These are phyloP conservation scores for Cyclospora cayetanensis DNA, from an alignment of 169 alveolate species.

Conservation along the genomic window DNA sequence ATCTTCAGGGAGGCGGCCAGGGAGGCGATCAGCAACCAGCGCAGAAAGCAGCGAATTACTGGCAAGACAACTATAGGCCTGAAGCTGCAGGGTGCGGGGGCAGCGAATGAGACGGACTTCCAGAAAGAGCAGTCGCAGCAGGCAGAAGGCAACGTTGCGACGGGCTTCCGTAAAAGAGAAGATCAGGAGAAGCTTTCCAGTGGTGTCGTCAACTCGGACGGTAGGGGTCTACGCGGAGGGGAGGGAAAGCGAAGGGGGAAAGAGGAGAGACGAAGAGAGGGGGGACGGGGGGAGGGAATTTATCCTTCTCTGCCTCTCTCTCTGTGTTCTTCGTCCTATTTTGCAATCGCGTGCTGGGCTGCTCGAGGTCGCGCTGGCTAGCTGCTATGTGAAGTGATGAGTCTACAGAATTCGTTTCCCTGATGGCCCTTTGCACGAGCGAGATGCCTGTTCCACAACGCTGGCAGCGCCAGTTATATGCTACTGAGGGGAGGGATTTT, in stretches of 20 bases:
- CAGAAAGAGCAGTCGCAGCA: neutral
- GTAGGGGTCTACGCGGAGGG: neutral
- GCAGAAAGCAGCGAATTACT: conserved; percentile 62
- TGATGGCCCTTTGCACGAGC: no score
- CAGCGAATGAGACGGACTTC: neutral
- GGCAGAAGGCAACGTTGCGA: neutral
- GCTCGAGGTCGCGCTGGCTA: no score
- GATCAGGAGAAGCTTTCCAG: neutral
- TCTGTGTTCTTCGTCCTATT: no score
- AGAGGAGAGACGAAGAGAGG: neutral
- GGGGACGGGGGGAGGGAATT: neutral
- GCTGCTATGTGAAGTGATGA: no score
- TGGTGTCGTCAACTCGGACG: neutral
- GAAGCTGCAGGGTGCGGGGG: conserved; percentile 20
- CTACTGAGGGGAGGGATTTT: no score
- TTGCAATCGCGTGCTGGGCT: no score
- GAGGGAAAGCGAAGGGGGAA: neutral
- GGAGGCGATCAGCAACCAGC: conserved; percentile 62
- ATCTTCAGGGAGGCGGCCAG: conserved; percentile 53
- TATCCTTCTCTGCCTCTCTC: no score
- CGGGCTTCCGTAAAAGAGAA: neutral
- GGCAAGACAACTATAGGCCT: conserved; percentile 63
- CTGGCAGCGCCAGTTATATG: no score
- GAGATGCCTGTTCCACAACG: no score
- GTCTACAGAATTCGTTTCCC: no score